These are phyloP conservation scores for Linum tenue DNA, from an alignment of 345 rosid species.

Conservation along the genomic window DNA sequence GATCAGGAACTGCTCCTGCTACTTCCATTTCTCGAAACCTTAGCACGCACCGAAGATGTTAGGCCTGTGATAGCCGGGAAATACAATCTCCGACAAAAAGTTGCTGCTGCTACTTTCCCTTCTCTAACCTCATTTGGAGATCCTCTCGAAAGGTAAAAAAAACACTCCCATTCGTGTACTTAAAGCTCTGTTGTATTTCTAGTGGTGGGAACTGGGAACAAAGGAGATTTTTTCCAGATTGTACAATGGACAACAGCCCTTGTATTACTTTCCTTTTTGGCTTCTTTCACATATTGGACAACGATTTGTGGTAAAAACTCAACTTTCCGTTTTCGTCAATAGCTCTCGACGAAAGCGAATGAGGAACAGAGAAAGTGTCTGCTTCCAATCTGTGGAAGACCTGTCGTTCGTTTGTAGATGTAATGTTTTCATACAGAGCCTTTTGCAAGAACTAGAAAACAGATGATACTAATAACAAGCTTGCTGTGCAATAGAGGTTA, in stretches of 20 bases:
- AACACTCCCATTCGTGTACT: background rate
- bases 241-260: background rate
- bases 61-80: constrained; percentile 76
- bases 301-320: background rate
- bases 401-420: no score
- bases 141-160: constrained; percentile 37
- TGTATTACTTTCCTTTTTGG: background rate
- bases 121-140: constrained; percentile 31
- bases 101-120: constrained; percentile 71
- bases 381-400: no score
- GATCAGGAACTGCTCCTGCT: constrained; percentile 76
- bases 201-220: background rate
- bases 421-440: no score
- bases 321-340: background rate
- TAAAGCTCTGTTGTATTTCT: background rate
- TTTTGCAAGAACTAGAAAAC: no score
- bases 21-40: constrained; percentile 84
- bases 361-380: no score
- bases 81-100: constrained; percentile 64
- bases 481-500: no score
- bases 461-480: no score
- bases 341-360: no score
- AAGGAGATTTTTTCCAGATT: background rate
- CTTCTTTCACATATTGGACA: background rate
- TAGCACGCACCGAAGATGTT: constrained; percentile 83